These are phyloP conservation scores for Hypoxylon subgilvum DNA, from an alignment of 495 filamentous ascomycete species.

Conservation along the genomic window DNA sequence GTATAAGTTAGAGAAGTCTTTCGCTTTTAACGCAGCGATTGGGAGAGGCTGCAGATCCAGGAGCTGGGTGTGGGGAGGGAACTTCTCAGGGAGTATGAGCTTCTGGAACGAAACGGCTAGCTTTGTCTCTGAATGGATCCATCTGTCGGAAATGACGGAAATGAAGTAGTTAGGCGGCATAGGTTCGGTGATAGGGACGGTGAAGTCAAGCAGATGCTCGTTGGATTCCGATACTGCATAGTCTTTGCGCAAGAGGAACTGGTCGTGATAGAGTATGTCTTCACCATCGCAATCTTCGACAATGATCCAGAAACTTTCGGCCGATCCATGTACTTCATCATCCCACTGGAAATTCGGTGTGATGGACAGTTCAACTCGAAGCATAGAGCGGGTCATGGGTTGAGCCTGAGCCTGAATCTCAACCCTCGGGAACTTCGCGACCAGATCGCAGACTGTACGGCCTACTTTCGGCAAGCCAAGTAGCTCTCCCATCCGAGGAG, in stretches of 20 bases:
- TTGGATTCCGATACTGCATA: constrained; percentile 81
- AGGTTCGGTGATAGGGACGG: constrained; percentile 92
- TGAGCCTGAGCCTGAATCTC: constrained; percentile 92
- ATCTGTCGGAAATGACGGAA: constrained; percentile 88
- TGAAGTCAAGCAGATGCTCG: constrained; percentile 97
- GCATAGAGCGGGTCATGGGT: constrained; percentile 92
- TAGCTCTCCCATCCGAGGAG: constrained; percentile 95
- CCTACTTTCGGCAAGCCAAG: constrained; percentile 91
- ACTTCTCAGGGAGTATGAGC: constrained; percentile 90
- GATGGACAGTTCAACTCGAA: constrained; percentile 91
- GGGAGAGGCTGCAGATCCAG: constrained; percentile 90
- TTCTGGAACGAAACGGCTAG: constrained; percentile 94
- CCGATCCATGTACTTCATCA: constrained; percentile 79
- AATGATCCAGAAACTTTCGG: constrained; percentile 95
- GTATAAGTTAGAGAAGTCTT: constrained; percentile 83
- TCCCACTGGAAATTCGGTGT: constrained; percentile 98
- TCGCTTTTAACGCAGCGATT: constrained; percentile 82
- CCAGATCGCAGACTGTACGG: constrained; percentile 79
- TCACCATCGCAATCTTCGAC: constrained; percentile 98
- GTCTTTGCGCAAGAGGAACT: constrained; percentile 86
- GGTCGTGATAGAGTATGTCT: constrained; percentile 93
- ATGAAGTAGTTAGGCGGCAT: constrained; percentile 99
- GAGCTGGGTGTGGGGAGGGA: constrained; percentile 89
- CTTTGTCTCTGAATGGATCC: constrained; percentile 97
- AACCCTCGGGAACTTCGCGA: constrained; percentile 90